phyloP scores from a whole-genome alignment of 352 stramenopile genomes.

The Pythium graminicola region DNA sequence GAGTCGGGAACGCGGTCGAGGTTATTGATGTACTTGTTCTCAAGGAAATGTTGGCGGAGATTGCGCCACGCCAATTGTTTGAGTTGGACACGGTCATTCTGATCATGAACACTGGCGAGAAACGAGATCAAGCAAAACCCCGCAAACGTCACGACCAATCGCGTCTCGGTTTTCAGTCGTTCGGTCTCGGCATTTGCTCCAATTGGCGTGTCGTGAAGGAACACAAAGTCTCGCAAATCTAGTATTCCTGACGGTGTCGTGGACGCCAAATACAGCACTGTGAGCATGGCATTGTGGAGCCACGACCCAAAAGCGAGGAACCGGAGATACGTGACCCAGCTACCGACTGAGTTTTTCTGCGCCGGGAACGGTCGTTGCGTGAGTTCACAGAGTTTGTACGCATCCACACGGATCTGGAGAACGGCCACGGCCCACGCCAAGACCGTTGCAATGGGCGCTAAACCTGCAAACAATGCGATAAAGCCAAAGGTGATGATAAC shows the following conservation, averaged over 20 bases:
- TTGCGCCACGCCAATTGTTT: slow-evolving; percentile 22
- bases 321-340: slow-evolving; percentile 53
- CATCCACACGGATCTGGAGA: slow-evolving; percentile 58
- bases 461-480: slow-evolving; percentile 56
- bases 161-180: slow-evolving; percentile 23
- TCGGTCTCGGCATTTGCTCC: not conserved
- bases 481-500: slow-evolving; percentile 55
- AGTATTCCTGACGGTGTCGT: not conserved
- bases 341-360: slow-evolving; percentile 42
- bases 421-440: slow-evolving; percentile 45
- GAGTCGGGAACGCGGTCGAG: slow-evolving; percentile 29
- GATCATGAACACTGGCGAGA: slow-evolving; percentile 28
- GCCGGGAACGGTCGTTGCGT: slow-evolving; percentile 59
- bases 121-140: slow-evolving; percentile 32
- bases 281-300: slow-evolving; percentile 44
- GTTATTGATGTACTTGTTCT: slow-evolving; percentile 58
- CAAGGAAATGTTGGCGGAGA: slow-evolving; percentile 32
- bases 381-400: slow-evolving; percentile 51
- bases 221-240: slow-evolving; percentile 24
- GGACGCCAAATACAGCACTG: slow-evolving; percentile 24
- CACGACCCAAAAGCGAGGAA: slow-evolving; percentile 43
- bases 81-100: slow-evolving; percentile 29
- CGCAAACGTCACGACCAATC: slow-evolving; percentile 32
- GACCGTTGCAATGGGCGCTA: slow-evolving; percentile 32
- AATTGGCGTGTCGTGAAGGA: not conserved